Percentiles rank a stretch among this genome's conserved stretches.
Evolutionary conservation across 2,329 filamentous ascomycete genomes (phyloP).

Genomic region (Sarocladium oryzae): DNA sequence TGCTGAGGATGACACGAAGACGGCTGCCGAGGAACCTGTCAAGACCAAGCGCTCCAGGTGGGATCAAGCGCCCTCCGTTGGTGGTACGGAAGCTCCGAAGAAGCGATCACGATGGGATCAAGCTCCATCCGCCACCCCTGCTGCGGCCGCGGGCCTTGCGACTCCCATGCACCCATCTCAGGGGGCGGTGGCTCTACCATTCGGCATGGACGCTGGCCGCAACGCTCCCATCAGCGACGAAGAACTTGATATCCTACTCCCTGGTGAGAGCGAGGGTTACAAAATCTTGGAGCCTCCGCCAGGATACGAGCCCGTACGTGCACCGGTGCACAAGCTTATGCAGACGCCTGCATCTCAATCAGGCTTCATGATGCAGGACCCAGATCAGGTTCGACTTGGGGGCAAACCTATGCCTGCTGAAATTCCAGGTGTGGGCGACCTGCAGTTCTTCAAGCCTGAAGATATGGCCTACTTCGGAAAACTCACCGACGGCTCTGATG

Average conservation of each 20-base stretch:
- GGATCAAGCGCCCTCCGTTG: conserved; percentile 69
- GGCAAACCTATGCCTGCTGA: conserved; percentile 91
- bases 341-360: conserved; percentile 67
- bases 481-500: conserved; percentile 87
- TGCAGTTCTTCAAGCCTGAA: conserved; percentile 97
- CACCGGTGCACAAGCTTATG: conserved; percentile 68
- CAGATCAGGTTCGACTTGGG: conserved; percentile 72
- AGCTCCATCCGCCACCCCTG: conserved; percentile 72
- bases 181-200: conserved; percentile 48
- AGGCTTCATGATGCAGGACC: conserved; percentile 97
- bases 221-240: conserved; percentile 86
- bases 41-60: conserved; percentile 77
- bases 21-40: conserved; percentile 43
- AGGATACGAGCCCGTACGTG: conserved; percentile 80
- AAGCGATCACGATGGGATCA: conserved; percentile 89
- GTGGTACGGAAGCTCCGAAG: conserved; percentile 55
- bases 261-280: conserved; percentile 83
- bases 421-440: conserved; percentile 89
- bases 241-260: conserved; percentile 86
- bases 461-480: conserved; percentile 99
- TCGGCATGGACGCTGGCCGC: conserved; percentile 74
- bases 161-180: conserved; percentile 72
- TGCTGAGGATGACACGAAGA: conserved; percentile 40
- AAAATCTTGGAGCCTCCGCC: conserved; percentile 85
- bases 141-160: conserved; percentile 66